A percentile compares a stretch with the other conserved stretches of the same genome.
Conservation (phyloP, 768 basidiomycete genomes). For the Lepiota venenata region DNA sequence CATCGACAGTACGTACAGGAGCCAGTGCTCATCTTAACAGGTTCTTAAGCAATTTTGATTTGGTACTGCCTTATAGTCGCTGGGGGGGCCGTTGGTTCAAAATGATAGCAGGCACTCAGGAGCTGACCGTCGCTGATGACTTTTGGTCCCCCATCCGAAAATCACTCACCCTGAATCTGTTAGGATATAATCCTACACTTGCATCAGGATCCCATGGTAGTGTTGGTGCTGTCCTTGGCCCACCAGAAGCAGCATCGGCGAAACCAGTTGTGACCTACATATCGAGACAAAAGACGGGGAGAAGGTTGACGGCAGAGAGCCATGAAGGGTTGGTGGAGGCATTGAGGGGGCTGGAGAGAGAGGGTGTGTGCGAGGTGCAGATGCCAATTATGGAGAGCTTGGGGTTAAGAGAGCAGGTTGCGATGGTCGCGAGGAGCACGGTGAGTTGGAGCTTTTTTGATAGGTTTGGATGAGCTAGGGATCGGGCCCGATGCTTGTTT, state of each 20-base stretch:
- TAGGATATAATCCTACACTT: constrained; percentile 27
- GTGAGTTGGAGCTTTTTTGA: constrained; percentile 14
- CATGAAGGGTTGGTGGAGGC: constrained; percentile 21
- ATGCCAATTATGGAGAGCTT: constrained; percentile 20
- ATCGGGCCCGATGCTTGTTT: neutral
- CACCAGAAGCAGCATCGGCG: constrained; percentile 3
- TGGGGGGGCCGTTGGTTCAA: constrained; percentile 26
- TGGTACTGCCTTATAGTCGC: constrained; percentile 21
- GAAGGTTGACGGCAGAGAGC: constrained; percentile 18
- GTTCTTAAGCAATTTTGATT: neutral
- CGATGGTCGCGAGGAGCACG: constrained; percentile 19
- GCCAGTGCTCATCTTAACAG: no score
- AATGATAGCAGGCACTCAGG: constrained; percentile 33
- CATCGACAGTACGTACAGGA: constrained; percentile 36
- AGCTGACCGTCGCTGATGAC: constrained; percentile 20
- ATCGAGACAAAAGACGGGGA: constrained; percentile 44
- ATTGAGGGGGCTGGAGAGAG: constrained; percentile 18
- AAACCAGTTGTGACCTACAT: constrained; percentile 51
- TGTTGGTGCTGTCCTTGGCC: constrained; percentile 14
- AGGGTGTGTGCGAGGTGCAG: constrained; percentile 20
- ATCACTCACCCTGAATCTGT: constrained; percentile 23
- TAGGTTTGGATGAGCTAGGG: neutral
- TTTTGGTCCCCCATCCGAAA: constrained; percentile 35
- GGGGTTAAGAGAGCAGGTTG: constrained; percentile 18
- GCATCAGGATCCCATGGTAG: constrained; percentile 3